phyloP scores from a whole-genome alignment of 73 alveolate genomes.

The Stentor roeselii region DNA sequence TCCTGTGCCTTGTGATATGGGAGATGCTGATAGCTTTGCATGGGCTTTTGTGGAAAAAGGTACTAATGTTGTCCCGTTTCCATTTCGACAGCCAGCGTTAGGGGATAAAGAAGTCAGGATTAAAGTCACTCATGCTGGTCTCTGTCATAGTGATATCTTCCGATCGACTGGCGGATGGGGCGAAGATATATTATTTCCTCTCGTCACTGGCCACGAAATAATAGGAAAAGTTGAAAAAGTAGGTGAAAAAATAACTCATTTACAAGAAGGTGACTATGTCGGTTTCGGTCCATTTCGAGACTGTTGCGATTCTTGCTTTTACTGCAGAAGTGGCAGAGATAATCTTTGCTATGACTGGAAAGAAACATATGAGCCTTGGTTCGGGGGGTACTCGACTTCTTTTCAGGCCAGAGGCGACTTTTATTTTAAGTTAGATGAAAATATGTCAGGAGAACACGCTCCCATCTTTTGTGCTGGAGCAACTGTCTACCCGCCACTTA shows the following conservation, averaged over 20 bases:
- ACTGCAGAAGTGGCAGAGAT: constrained; percentile 58
- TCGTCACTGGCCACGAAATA: constrained; percentile 52
- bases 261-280: constrained; percentile 48
- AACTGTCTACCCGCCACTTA: constrained; percentile 73
- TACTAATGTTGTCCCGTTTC: background rate
- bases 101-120: constrained; percentile 25
- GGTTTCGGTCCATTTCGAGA: constrained; percentile 63
- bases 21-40: constrained; percentile 15
- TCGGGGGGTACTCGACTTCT: constrained; percentile 76
- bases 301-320: constrained; percentile 61
- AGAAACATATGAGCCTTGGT: constrained; percentile 34
- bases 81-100: constrained; percentile 21
- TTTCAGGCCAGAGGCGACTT: constrained; percentile 58
- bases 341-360: constrained; percentile 47
- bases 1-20: constrained; percentile 10
- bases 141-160: constrained; percentile 19
- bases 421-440: constrained; percentile 58
- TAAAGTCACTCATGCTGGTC: constrained; percentile 22
- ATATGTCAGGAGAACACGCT: constrained; percentile 49
- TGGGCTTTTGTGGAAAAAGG: background rate
- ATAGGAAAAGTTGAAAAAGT: constrained; percentile 31
- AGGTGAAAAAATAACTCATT: constrained; percentile 40
- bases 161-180: background rate
- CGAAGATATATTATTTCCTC: constrained; percentile 28
- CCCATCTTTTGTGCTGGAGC: constrained; percentile 85